Evolutionary conservation across 257 asterid species (phyloP), one percentile per base, ranked within the genome.

Genomic region (Vinca minor): DNA sequence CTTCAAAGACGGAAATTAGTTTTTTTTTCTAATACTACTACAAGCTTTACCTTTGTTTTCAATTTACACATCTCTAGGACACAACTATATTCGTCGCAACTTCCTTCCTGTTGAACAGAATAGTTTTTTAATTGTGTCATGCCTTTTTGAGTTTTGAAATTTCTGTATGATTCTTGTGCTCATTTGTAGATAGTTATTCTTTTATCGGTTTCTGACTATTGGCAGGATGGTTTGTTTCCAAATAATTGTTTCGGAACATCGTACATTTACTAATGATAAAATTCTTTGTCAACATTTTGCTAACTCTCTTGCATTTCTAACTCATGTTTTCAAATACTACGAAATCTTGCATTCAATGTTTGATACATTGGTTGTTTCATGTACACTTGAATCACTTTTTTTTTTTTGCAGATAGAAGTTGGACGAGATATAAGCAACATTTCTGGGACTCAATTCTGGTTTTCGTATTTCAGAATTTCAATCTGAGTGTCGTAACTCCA

Each of bases 341-440:
- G 21, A 44, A 3, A 13, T 15, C 20, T 3, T 17, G 17, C 5
- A 46, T 18, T 5, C n/a, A 2, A 17, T n/a, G 25, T 46, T 46
- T 46, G 25, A 17, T 46, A 11, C 4, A 5, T 38, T 4, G n/a
- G 52, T 46, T 46, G 17, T 10, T 17, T 17, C 25, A 12, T 11
- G 46, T 12, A 41, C 4, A 41, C 17, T 38, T n/a, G n/a, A 29
- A 45, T 41, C 5, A 36, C 29, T 39, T 39, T n/a, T 13, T 64
- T 66, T 41, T 29, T n/a, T 28, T 48, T 71, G 71, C 75, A 71
- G 75, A 58, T 71, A 45, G 71, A 49, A 56, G 45, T 31, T 35
- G 53, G 21, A 35, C 11, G n/a, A 56, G 52, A 42, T 34, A 32
- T 47, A 13, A n/a, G 66, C 55, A 34, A 52, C 47, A 36, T 36